Evolutionary conservation across 2,329 filamentous ascomycete genomes (phyloP).

Genomic region (Ophiostoma novo-ulmi): DNA sequence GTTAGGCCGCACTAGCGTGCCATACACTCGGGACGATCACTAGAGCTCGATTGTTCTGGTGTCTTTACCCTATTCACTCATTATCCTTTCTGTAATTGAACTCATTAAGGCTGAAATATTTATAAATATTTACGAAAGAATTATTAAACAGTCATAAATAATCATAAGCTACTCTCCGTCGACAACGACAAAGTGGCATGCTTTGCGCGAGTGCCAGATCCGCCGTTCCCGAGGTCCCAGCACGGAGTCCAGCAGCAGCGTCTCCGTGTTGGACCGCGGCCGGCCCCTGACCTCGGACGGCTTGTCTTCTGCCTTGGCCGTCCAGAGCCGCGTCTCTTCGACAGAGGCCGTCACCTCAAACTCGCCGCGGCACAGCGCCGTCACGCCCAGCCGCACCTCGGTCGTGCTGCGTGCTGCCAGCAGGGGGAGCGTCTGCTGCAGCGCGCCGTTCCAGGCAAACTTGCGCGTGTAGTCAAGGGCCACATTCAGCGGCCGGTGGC

Average conservation of each 20-base stretch:
- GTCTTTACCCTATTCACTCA: too few relatives aligned
- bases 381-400: conserved; percentile 63
- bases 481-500: conserved; percentile 64
- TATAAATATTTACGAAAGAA: too few relatives aligned
- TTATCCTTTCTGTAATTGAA: background rate
- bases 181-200: conserved; percentile 50
- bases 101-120: background rate
- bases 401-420: conserved; percentile 55
- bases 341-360: conserved; percentile 78
- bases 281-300: conserved; percentile 29
- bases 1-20: background rate
- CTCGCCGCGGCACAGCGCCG: conserved; percentile 70
- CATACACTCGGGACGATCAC: background rate
- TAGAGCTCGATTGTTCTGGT: too few relatives aligned
- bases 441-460: conserved; percentile 75
- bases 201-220: conserved; percentile 59
- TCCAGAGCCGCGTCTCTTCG: conserved; percentile 66
- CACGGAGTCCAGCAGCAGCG: conserved; percentile 54
- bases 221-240: conserved; percentile 56
- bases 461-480: conserved; percentile 78
- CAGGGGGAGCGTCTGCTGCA: conserved; percentile 67
- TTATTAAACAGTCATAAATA: too few relatives aligned
- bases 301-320: conserved; percentile 23
- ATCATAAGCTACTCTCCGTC: conserved; percentile 35
- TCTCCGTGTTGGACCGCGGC: conserved; percentile 50